These are phyloP conservation scores for Yarrowia sp. DNA, from an alignment of 805 yeast genomes.

Conservation along the genomic window DNA sequence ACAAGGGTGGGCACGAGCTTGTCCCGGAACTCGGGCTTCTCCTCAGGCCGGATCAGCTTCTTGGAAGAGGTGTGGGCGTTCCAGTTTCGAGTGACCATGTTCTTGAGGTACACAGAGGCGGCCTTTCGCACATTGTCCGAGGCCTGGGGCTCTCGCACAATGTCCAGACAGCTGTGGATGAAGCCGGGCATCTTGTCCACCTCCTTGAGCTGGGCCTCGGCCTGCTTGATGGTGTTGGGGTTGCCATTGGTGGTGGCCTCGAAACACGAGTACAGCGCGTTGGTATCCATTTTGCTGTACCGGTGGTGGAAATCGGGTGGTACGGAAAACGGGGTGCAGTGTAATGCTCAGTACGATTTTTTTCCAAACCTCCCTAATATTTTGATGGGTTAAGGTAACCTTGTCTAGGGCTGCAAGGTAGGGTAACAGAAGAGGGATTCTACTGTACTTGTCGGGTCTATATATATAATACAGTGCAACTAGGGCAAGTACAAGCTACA, in stretches of 20 bases:
- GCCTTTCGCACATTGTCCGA: slow-evolving; percentile 65
- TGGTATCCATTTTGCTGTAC: slow-evolving; percentile 29
- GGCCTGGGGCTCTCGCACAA: slow-evolving; percentile 62
- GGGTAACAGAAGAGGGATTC: background rate
- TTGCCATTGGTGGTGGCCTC: slow-evolving; percentile 33
- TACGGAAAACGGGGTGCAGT: background rate
- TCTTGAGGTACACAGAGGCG: slow-evolving; percentile 84
- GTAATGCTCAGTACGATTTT: slow-evolving; percentile 1
- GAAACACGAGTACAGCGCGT: slow-evolving; percentile 38
- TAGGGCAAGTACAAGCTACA: too few relatives aligned
- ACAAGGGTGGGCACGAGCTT: slow-evolving; percentile 65
- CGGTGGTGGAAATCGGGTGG: too few relatives aligned
- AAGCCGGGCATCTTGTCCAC: slow-evolving; percentile 72
- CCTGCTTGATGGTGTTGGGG: slow-evolving; percentile 51
- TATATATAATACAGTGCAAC: background rate
- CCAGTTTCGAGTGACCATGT: slow-evolving; percentile 74
- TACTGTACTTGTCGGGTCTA: background rate
- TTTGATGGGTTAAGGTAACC: slow-evolving; percentile 15
- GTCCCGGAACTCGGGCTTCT: slow-evolving; percentile 74
- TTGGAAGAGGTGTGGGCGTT: slow-evolving; percentile 42
- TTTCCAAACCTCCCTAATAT: slow-evolving; percentile 12
- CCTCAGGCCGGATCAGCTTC: slow-evolving; percentile 64
- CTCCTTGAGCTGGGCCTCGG: slow-evolving; percentile 68
- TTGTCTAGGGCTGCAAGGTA: background rate
- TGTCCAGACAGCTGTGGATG: slow-evolving; percentile 80